Evolutionary conservation across 2,329 filamentous ascomycete genomes (phyloP).

Genomic region (Aspergillus transmontanensis): DNA sequence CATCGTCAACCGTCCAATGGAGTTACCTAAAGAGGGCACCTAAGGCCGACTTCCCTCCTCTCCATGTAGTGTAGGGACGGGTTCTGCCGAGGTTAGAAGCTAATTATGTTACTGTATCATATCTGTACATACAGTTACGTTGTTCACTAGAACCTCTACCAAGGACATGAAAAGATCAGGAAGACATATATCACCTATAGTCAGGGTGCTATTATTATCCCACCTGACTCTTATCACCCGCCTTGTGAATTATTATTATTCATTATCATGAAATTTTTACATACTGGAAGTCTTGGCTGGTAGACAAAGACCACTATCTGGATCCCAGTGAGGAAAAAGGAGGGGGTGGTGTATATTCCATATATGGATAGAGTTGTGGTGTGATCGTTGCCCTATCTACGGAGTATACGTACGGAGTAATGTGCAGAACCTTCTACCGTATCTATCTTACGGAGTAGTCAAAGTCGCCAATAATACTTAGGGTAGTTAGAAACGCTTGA

Average conservation of each 20-base stretch:
- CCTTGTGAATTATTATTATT: neutral
- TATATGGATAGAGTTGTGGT: neutral
- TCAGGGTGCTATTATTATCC: constrained; percentile 6
- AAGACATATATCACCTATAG: neutral
- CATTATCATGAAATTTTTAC: neutral
- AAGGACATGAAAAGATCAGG: neutral
- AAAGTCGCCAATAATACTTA: neutral
- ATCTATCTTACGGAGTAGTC: neutral
- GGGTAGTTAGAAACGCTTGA: neutral
- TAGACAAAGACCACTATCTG: neutral
- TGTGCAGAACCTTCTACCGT: neutral
- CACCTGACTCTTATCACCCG: neutral
- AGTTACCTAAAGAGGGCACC: constrained; percentile 1
- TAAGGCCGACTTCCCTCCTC: neutral
- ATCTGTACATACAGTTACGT: neutral
- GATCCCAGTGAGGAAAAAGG: neutral
- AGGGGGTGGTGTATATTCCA: neutral
- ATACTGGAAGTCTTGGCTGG: neutral
- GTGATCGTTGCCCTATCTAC: neutral
- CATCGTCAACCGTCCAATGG: neutral
- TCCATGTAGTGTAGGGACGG: constrained; percentile 1
- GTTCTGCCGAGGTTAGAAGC: constrained; percentile 4
- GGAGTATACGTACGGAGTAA: neutral
- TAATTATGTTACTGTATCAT: neutral
- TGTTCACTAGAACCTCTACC: neutral